A percentile compares a stretch with the other conserved stretches of the same genome.
phyloP scores from a whole-genome alignment of 2,329 filamentous ascomycete genomes.

The Pseudogymnoascus sp. region DNA sequence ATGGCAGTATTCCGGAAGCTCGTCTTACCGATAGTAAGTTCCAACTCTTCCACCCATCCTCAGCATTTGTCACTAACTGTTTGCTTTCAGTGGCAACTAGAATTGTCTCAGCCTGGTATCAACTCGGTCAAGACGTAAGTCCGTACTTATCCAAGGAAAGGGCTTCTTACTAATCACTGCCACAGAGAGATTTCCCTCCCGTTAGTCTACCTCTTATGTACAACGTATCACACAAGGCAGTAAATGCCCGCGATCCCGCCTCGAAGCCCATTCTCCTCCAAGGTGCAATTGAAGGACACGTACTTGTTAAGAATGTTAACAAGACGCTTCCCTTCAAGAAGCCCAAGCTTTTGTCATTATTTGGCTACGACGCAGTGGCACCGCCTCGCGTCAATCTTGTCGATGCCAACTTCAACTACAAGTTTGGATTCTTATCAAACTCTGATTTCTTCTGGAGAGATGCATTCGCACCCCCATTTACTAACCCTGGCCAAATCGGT shows the following conservation, averaged over 20 bases:
- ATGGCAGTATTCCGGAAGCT: constrained; percentile 48
- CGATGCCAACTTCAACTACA: constrained; percentile 59
- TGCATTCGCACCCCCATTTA: constrained; percentile 21
- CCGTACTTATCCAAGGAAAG: constrained; percentile 48
- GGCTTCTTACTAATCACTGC: constrained; percentile 21
- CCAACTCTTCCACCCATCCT: constrained; percentile 49
- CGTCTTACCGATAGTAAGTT: constrained; percentile 55
- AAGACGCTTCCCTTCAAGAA: constrained; percentile 48
- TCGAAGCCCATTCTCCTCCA: constrained; percentile 42
- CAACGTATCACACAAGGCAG: constrained; percentile 40
- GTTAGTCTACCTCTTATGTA: constrained; percentile 44
- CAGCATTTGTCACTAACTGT: constrained; percentile 50
- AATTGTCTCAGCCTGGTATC: constrained; percentile 50
- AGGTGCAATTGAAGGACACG: constrained; percentile 55
- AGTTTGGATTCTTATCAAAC: not conserved
- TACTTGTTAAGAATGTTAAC: constrained; percentile 59
- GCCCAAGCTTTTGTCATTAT: constrained; percentile 47
- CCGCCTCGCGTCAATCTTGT: constrained; percentile 22
- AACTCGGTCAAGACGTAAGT: constrained; percentile 47
- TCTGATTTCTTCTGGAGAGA: constrained; percentile 54
- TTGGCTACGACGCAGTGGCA: constrained; percentile 48
- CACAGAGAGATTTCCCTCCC: constrained; percentile 39
- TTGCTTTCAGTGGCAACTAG: constrained; percentile 64
- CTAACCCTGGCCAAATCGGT: constrained; percentile 28
- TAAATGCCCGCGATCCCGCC: constrained; percentile 47